Evolutionary conservation across 2,329 filamentous ascomycete species (phyloP).

Genomic region (Beauveria bassiana): DNA sequence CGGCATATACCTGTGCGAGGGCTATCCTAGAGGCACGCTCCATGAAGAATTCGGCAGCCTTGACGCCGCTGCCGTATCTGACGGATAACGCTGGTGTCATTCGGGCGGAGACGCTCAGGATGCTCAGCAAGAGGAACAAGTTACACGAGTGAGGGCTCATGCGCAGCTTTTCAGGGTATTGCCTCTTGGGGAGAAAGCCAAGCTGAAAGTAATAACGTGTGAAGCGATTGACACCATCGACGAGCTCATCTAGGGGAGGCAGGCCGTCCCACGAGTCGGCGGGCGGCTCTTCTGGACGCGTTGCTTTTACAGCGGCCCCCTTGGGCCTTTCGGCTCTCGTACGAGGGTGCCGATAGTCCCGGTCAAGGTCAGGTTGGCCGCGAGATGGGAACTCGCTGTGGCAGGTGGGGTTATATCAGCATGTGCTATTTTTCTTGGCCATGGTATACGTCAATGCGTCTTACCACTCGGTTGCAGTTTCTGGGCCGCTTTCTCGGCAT

Average conservation of each 20-base stretch:
- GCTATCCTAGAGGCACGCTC: slow-evolving; percentile 41
- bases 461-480: slow-evolving; percentile 41
- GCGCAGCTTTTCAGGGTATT: slow-evolving; percentile 40
- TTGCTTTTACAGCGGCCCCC: slow-evolving; percentile 29
- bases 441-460: slow-evolving; percentile 13
- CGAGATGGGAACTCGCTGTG: slow-evolving; percentile 43
- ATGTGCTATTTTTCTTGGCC: not conserved
- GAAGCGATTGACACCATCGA: slow-evolving; percentile 46
- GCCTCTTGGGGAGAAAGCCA: slow-evolving; percentile 48
- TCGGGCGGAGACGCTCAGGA: slow-evolving; percentile 49
- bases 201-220: slow-evolving; percentile 51
- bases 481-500: slow-evolving; percentile 42
- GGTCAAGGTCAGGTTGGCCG: slow-evolving; percentile 46
- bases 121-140: slow-evolving; percentile 46
- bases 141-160: slow-evolving; percentile 41
- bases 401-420: not conserved
- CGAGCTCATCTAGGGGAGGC: slow-evolving; percentile 39
- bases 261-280: slow-evolving; percentile 41
- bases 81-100: slow-evolving; percentile 41
- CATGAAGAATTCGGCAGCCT: slow-evolving; percentile 47
- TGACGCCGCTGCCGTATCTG: slow-evolving; percentile 43
- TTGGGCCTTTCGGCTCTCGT: slow-evolving; percentile 40
- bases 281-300: slow-evolving; percentile 13
- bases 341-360: slow-evolving; percentile 48
- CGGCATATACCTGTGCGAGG: slow-evolving; percentile 41